These are phyloP conservation scores for Gossypium longicalyx DNA, from an alignment of 345 rosid species.

Conservation along the genomic window DNA sequence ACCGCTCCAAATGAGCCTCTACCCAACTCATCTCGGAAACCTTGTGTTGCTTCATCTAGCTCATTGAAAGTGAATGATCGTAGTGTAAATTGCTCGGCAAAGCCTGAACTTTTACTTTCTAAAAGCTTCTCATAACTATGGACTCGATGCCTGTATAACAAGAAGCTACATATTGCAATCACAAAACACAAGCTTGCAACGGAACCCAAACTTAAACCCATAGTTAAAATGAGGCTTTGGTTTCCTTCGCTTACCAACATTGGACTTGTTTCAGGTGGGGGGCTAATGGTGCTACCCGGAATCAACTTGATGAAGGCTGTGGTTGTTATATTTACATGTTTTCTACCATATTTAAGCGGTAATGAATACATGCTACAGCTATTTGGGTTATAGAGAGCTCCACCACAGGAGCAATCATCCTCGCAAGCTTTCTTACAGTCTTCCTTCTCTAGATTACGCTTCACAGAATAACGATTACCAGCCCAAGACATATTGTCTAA, in stretches of 20 bases:
- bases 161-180: conserved; percentile 1
- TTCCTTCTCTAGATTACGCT: background rate
- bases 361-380: background rate
- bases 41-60: conserved; percentile 20
- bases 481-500: conserved; percentile 16
- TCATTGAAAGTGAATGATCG: conserved; percentile 20
- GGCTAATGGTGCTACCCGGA: background rate
- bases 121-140: background rate
- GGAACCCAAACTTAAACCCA: conserved; percentile 21
- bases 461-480: background rate
- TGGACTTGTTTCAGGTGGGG: background rate
- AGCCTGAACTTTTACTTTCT: background rate
- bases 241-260: background rate
- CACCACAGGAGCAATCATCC: conserved; percentile 26
- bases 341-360: conserved; percentile 4
- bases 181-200: conserved; percentile 9
- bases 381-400: conserved; percentile 11
- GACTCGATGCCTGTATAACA: conserved; percentile 12
- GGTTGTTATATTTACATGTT: background rate
- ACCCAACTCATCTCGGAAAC: conserved; percentile 26
- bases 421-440: conserved; percentile 21
- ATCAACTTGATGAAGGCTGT: conserved; percentile 1
- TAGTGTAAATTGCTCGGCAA: conserved; percentile 10
- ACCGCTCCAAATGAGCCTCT: conserved; percentile 29
- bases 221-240: background rate